A percentile compares a stretch with the other conserved stretches of the same genome.
phyloP scores from a whole-genome alignment of 2,329 filamentous ascomycete genomes.

The Cladophialophora bantiana region DNA sequence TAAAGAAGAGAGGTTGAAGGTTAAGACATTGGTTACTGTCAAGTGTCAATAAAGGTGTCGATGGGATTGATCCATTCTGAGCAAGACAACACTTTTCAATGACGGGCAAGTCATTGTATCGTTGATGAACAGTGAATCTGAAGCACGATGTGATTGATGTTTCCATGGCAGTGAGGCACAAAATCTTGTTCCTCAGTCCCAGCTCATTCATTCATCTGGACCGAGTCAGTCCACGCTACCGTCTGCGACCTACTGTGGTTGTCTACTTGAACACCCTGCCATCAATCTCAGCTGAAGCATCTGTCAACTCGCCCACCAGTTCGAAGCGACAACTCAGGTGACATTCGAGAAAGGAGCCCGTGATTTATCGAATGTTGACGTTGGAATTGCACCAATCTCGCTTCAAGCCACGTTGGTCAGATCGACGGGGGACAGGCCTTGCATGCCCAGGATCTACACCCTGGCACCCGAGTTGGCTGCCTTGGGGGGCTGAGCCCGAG shows the following conservation, averaged over 20 bases:
- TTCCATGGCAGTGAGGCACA: not conserved
- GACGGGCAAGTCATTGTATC: not conserved
- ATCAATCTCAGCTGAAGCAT: not conserved
- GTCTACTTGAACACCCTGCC: not conserved
- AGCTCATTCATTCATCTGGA: not conserved
- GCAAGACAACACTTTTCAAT: not conserved
- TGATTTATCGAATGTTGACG: not conserved
- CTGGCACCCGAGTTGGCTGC: not conserved
- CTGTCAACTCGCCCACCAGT: not conserved
- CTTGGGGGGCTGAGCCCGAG: not conserved
- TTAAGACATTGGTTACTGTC: not conserved
- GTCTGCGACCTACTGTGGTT: not conserved
- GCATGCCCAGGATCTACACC: not conserved
- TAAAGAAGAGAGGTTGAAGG: not conserved
- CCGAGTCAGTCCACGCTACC: not conserved
- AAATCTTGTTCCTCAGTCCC: not conserved
- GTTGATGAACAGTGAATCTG: not conserved
- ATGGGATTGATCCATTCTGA: not conserved
- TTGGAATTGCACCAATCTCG: conserved; percentile 18
- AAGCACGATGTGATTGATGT: not conserved
- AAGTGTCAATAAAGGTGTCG: not conserved
- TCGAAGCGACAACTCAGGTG: not conserved
- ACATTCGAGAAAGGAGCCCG: not conserved
- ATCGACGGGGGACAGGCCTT: conserved; percentile 5
- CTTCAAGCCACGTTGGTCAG: conserved; percentile 10